Percentiles rank a stretch among this genome's conserved stretches.
Evolutionary conservation across 1,284 basidiomycete genomes (phyloP).

Genomic region (Ustanciosporium gigantosporum): DNA sequence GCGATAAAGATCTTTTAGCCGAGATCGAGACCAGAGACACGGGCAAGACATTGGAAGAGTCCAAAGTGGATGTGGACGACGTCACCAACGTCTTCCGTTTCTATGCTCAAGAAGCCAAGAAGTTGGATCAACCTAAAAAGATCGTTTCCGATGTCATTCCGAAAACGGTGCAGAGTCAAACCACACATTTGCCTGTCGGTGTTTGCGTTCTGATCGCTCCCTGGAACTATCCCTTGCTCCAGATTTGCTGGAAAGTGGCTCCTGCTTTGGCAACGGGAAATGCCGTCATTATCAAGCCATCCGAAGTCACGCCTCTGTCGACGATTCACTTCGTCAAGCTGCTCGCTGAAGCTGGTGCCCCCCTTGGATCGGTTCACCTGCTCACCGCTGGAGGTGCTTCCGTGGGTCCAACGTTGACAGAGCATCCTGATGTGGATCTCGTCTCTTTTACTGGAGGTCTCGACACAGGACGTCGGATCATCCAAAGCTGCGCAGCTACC

Average conservation of each 20-base stretch:
- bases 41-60: slow-evolving; percentile 58
- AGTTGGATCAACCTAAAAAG: slow-evolving; percentile 47
- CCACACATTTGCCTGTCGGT: slow-evolving; percentile 56
- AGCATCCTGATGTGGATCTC: slow-evolving; percentile 54
- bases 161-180: slow-evolving; percentile 45
- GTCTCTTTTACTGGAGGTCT: slow-evolving; percentile 60
- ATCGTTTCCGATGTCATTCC: slow-evolving; percentile 51
- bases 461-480: slow-evolving; percentile 54
- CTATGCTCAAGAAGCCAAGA: slow-evolving; percentile 57
- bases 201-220: slow-evolving; percentile 60
- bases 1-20: slow-evolving; percentile 47
- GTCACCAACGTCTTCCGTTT: slow-evolving; percentile 59
- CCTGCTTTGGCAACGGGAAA: slow-evolving; percentile 59
- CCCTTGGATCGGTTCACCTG: slow-evolving; percentile 48
- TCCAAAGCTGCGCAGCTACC: slow-evolving; percentile 48
- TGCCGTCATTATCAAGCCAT: slow-evolving; percentile 59
- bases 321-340: slow-evolving; percentile 56
- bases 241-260: slow-evolving; percentile 60
- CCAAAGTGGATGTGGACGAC: slow-evolving; percentile 57
- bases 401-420: slow-evolving; percentile 53
- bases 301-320: slow-evolving; percentile 60
- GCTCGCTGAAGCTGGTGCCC: slow-evolving; percentile 56
- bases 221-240: slow-evolving; percentile 60
- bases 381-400: slow-evolving; percentile 55
- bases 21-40: slow-evolving; percentile 58